Percentiles rank a stretch among this genome's conserved stretches.
Evolutionary conservation across 345 rosid species (phyloP).

Genomic region (Microthlaspi erraticum): DNA sequence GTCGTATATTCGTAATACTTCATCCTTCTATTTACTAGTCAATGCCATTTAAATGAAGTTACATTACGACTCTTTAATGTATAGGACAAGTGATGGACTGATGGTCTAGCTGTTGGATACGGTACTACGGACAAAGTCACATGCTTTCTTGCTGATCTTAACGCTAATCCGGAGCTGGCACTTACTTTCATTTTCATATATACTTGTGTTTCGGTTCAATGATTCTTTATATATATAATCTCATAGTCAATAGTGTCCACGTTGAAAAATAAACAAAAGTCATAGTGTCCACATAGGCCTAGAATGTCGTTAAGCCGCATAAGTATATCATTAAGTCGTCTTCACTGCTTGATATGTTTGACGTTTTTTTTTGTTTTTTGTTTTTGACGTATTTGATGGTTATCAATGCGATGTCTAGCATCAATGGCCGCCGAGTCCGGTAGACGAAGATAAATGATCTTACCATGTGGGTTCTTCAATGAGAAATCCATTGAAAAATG

Average conservation of each 20-base stretch:
- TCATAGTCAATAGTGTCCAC: too few relatives aligned
- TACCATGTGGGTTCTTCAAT: constrained; percentile 81
- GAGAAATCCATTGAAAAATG: constrained; percentile 52
- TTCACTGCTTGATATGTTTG: background rate
- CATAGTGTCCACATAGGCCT: background rate
- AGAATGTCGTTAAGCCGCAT: background rate
- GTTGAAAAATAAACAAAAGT: too few relatives aligned
- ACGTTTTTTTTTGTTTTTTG: too few relatives aligned
- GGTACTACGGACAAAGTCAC: constrained; percentile 79
- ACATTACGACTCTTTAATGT: background rate
- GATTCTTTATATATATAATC: too few relatives aligned
- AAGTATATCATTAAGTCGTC: background rate
- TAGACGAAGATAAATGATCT: constrained; percentile 38
- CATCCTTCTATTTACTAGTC: constrained; percentile 43
- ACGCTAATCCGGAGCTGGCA: constrained; percentile 68
- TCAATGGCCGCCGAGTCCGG: constrained; percentile 59
- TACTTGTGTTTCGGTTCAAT: too few relatives aligned
- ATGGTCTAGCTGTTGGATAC: constrained; percentile 65
- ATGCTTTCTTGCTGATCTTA: constrained; percentile 65
- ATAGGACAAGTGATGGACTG: constrained; percentile 86
- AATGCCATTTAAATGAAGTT: background rate
- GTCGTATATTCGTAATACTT: constrained; percentile 29
- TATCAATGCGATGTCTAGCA: constrained; percentile 63
- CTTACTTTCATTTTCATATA: constrained; percentile 13
- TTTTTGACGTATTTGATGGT: too few relatives aligned